Evolutionary conservation across 1,284 basidiomycete species (phyloP).

Genomic region (Rugosomyces carneus): DNA sequence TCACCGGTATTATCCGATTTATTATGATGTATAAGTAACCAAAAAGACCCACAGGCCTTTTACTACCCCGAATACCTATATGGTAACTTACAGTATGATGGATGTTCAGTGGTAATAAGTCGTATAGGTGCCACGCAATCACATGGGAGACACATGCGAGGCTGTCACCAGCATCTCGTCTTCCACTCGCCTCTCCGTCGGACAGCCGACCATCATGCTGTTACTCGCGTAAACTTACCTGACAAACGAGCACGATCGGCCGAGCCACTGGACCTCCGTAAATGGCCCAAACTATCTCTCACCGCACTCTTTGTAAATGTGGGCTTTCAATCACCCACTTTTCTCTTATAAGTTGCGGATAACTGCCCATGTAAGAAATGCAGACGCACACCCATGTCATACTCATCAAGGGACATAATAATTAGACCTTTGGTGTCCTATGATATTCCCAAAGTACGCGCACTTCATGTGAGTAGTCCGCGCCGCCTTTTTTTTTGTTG

Average conservation of each 20-base stretch:
- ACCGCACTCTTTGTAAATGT: neutral
- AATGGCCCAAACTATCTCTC: neutral
- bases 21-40: neutral
- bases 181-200: conserved; percentile 12
- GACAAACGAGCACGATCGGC: neutral
- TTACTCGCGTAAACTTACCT: neutral
- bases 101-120: neutral
- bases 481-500: conserved; percentile 13
- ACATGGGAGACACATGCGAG: conserved; percentile 13
- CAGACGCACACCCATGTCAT: conserved; percentile 4
- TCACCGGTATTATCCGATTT: conserved; percentile 18
- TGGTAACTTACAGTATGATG: neutral
- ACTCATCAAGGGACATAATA: conserved; percentile 9
- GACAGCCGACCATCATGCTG: conserved; percentile 8
- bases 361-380: neutral
- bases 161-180: neutral
- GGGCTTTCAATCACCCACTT: neutral
- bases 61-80: neutral
- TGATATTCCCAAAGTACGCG: conserved; percentile 36
- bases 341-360: conserved; percentile 1
- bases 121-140: conserved; percentile 5
- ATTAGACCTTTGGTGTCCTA: conserved; percentile 25
- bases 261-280: conserved; percentile 7
- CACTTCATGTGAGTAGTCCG: conserved; percentile 38
- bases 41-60: neutral